Evolutionary conservation across 2,329 filamentous ascomycete genomes (phyloP).

Genomic region (Colletotrichum brevisporum): DNA sequence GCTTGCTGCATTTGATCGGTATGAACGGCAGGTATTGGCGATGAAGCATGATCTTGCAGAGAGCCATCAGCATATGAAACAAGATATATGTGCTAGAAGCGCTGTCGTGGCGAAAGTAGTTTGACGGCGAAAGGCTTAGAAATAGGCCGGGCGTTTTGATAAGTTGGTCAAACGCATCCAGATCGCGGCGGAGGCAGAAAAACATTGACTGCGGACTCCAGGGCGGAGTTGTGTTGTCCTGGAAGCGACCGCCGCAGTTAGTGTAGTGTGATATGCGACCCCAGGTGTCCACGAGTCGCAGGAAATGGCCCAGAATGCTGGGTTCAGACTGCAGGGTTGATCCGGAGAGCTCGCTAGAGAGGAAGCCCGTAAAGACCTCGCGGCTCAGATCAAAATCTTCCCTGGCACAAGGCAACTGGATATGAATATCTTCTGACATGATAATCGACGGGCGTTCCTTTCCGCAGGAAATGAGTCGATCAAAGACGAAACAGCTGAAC

Average conservation of each 20-base stretch:
- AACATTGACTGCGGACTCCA: constrained; percentile 73
- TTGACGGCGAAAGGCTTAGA: constrained; percentile 64
- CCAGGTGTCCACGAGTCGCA: constrained; percentile 71
- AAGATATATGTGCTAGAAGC: constrained; percentile 75
- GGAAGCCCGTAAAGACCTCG: constrained; percentile 64
- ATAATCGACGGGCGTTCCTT: constrained; percentile 73
- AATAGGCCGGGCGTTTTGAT: constrained; percentile 57
- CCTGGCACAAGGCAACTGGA: constrained; percentile 78
- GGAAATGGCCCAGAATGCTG: constrained; percentile 65
- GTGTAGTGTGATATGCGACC: constrained; percentile 69
- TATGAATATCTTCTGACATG: constrained; percentile 69
- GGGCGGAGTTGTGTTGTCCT: constrained; percentile 65
- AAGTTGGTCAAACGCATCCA: constrained; percentile 61
- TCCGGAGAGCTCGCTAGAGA: constrained; percentile 49
- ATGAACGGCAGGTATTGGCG: constrained; percentile 78
- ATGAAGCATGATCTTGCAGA: constrained; percentile 78
- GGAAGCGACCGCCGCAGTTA: constrained; percentile 64
- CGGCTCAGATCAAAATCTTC: constrained; percentile 73
- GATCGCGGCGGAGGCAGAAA: constrained; percentile 62
- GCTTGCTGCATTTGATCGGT: constrained; percentile 65
- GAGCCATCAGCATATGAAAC: constrained; percentile 74
- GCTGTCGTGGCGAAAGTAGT: constrained; percentile 76
- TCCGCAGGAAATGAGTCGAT: constrained; percentile 78
- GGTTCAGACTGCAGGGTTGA: constrained; percentile 52
- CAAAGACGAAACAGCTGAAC: constrained; percentile 81